Percentiles rank a stretch among this genome's conserved stretches.
Evolutionary conservation across 2,329 filamentous ascomycete species (phyloP).

Genomic region (Xylaria sp.): DNA sequence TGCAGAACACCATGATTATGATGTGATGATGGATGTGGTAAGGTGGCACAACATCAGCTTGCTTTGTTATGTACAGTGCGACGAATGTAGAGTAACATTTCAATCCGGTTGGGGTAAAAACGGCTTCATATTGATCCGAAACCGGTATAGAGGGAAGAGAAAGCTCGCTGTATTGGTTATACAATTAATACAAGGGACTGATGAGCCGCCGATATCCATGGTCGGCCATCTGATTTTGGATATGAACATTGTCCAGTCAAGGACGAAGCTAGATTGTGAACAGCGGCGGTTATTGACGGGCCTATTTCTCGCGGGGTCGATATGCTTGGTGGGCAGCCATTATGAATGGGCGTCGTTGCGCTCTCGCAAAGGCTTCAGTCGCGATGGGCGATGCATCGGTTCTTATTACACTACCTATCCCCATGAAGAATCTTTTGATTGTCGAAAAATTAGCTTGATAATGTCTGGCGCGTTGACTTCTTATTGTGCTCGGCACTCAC

Average conservation of each 20-base stretch:
- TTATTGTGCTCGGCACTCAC: slow-evolving; percentile 62
- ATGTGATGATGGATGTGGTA: slow-evolving; percentile 10
- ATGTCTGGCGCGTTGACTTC: neutral
- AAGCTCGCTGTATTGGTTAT: slow-evolving; percentile 22
- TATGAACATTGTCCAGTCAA: neutral
- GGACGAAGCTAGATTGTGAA: neutral
- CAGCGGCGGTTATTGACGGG: neutral
- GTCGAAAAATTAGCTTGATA: slow-evolving; percentile 35
- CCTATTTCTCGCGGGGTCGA: slow-evolving; percentile 50
- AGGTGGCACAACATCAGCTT: slow-evolving; percentile 1
- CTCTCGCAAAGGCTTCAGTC: slow-evolving; percentile 79
- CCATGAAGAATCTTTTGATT: slow-evolving; percentile 87
- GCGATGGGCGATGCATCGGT: slow-evolving; percentile 85
- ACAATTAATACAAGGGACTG: slow-evolving; percentile 34
- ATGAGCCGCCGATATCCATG: slow-evolving; percentile 14
- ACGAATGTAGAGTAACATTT: neutral
- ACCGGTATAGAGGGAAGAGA: slow-evolving; percentile 16
- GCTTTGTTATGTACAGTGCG: slow-evolving; percentile 23
- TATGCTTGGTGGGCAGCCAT: slow-evolving; percentile 58
- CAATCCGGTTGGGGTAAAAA: neutral
- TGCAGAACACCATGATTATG: neutral
- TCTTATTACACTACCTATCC: slow-evolving; percentile 94
- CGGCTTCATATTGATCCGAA: slow-evolving; percentile 7
- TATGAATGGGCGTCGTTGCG: slow-evolving; percentile 79
- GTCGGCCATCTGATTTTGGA: slow-evolving; percentile 12